A percentile compares a stretch with the other conserved stretches of the same genome.
Evolutionary conservation across 2,329 filamentous ascomycete species (phyloP).

Genomic region (Colletotrichum chrysophilum): DNA sequence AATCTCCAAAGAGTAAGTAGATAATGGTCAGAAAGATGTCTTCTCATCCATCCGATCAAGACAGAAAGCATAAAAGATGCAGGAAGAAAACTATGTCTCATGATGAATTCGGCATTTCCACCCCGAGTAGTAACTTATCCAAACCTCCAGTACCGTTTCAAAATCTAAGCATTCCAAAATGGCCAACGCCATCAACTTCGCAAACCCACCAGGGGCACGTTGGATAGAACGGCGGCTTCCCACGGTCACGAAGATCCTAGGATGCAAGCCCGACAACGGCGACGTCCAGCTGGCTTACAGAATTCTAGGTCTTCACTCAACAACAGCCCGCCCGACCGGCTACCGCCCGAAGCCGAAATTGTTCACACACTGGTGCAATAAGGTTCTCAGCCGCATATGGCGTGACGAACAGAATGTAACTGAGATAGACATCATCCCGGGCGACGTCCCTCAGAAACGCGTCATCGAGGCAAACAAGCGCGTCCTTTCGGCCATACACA

Average conservation of each 20-base stretch:
- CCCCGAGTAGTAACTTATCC: neutral
- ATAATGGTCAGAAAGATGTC: neutral
- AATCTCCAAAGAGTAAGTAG: neutral
- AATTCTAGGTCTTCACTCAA: neutral
- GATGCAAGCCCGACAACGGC: neutral
- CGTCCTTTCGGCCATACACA: neutral
- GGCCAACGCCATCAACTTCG: neutral
- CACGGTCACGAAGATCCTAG: neutral
- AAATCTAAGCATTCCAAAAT: neutral
- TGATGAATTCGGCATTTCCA: neutral
- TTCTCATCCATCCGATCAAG: neutral
- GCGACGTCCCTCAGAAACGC: neutral
- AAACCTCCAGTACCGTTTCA: fast-evolving
- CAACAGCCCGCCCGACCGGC: neutral
- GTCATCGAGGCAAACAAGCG: conserved; percentile 3
- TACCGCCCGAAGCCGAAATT: neutral
- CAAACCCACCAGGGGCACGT: neutral
- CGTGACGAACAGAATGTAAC: fast-evolving
- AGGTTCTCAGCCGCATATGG: neutral
- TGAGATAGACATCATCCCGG: neutral
- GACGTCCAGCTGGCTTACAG: neutral
- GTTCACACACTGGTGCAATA: neutral
- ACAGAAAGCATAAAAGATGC: neutral
- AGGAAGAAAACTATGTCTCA: neutral
- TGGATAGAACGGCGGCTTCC: neutral